These are phyloP conservation scores for Ramaria sp. DNA, from an alignment of 768 basidiomycete species.

Conservation along the genomic window DNA sequence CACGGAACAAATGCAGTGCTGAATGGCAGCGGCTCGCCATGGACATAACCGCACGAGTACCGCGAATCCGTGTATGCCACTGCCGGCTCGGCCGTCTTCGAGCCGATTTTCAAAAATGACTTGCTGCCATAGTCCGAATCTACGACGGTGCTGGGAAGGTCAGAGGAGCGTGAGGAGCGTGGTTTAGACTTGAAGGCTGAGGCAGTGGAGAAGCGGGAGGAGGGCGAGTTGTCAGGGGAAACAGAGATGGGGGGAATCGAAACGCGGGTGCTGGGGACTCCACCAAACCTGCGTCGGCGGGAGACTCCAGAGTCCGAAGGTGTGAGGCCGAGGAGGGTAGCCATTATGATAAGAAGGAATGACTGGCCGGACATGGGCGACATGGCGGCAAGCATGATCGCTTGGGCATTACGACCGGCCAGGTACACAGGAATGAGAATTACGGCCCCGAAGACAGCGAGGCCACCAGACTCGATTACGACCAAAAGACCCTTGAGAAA, in stretches of 20 bases:
- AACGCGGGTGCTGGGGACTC: neutral
- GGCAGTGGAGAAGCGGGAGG: neutral
- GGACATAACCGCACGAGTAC: neutral
- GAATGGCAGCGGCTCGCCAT: neutral
- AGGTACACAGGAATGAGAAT: slow-evolving; percentile 6
- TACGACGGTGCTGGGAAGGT: neutral
- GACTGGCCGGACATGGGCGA: slow-evolving; percentile 2
- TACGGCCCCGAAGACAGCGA: slow-evolving; percentile 3
- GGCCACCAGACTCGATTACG: neutral
- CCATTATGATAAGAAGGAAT: slow-evolving; percentile 3
- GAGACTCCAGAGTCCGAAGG: slow-evolving; percentile 1
- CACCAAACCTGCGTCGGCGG: neutral
- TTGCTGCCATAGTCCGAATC: neutral
- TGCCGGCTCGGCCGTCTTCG: neutral
- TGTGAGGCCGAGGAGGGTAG: slow-evolving; percentile 3
- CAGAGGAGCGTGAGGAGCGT: neutral
- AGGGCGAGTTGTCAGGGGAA: neutral
- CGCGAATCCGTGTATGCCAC: neutral
- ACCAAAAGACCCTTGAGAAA: neutral
- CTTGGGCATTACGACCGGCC: slow-evolving; percentile 2
- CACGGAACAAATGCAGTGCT: neutral
- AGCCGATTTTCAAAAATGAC: neutral
- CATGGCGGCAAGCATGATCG: neutral
- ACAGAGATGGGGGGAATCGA: neutral
- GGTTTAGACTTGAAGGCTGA: neutral